Conservation (phyloP, 1,139 yeast genomes). For the Geotrichum cucujoidarum region DNA sequence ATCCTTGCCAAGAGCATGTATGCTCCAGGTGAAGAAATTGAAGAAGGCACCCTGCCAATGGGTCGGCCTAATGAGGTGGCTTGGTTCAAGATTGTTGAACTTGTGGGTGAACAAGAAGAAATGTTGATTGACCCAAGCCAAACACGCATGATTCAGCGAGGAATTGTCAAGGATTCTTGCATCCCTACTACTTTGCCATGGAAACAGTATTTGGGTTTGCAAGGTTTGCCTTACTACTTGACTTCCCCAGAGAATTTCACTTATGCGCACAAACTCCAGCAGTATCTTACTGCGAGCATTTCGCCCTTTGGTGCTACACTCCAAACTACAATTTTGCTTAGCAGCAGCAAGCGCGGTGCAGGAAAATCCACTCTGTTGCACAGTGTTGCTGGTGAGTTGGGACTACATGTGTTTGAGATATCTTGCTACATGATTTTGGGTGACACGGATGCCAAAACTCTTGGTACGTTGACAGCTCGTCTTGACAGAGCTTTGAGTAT, state of each 20-base stretch:
- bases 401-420: slow-evolving; percentile 63
- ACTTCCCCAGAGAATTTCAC: slow-evolving; percentile 36
- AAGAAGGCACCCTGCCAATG: slow-evolving; percentile 39
- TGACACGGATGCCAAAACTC: slow-evolving; percentile 72
- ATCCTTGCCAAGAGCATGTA: slow-evolving; percentile 58
- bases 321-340: slow-evolving; percentile 60
- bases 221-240: slow-evolving; percentile 36
- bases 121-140: slow-evolving; percentile 58
- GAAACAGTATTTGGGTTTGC: slow-evolving; percentile 46
- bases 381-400: slow-evolving; percentile 53
- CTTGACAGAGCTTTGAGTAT: slow-evolving; percentile 56
- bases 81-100: slow-evolving; percentile 64
- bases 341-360: slow-evolving; percentile 66
- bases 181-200: slow-evolving; percentile 48
- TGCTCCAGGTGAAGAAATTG: slow-evolving; percentile 32
- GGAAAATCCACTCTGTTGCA: slow-evolving; percentile 70
- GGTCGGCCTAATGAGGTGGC: slow-evolving; percentile 73
- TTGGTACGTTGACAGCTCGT: slow-evolving; percentile 73
- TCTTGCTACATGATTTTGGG: slow-evolving; percentile 54
- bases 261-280: slow-evolving; percentile 48
- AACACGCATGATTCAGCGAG: slow-evolving; percentile 67
- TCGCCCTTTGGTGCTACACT: slow-evolving; percentile 39
- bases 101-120: slow-evolving; percentile 42
- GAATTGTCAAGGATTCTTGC: slow-evolving; percentile 39
- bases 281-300: slow-evolving; percentile 33